These are phyloP conservation scores for Zygoascus flipseniorum DNA, from an alignment of 805 yeast genomes.

Conservation along the genomic window DNA sequence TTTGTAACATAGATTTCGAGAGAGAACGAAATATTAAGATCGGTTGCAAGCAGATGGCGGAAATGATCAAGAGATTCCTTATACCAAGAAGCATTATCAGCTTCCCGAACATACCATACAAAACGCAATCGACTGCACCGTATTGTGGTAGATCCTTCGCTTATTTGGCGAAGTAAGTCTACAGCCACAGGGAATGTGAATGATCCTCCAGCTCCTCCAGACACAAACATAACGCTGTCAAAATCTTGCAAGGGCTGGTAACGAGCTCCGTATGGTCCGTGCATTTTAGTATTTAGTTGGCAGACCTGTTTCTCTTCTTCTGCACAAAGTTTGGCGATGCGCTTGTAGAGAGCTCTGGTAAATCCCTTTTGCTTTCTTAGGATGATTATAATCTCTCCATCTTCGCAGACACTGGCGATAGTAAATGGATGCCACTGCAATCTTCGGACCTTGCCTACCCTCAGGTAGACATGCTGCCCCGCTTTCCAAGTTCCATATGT, in stretches of 20 bases:
- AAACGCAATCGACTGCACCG: constrained; percentile 30
- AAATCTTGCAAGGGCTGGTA: constrained; percentile 37
- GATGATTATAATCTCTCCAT: constrained; percentile 34
- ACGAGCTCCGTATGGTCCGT: constrained; percentile 40
- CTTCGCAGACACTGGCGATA: constrained; percentile 32
- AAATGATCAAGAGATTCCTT: constrained; percentile 30
- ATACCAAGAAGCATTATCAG: constrained; percentile 32
- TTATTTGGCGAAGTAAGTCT: constrained; percentile 28
- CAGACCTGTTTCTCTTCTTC: constrained; percentile 15
- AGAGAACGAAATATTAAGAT: neutral
- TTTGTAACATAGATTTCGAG: constrained; percentile 19
- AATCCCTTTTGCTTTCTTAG: constrained; percentile 37
- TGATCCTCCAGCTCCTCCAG: constrained; percentile 41
- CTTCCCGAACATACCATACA: constrained; percentile 29
- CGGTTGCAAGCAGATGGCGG: constrained; percentile 12
- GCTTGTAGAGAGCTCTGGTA: constrained; percentile 31
- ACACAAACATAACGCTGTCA: constrained; percentile 33
- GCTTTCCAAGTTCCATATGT: constrained; percentile 35
- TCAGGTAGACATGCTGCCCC: constrained; percentile 40
- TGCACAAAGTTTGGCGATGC: constrained; percentile 14
- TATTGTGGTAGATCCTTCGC: constrained; percentile 5
- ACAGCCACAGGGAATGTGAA: constrained; percentile 39
- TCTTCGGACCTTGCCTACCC: constrained; percentile 31
- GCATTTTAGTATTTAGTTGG: constrained; percentile 21
- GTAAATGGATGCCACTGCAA: constrained; percentile 44